Percentiles rank a stretch among this genome's conserved stretches.
Conservation (phyloP, 345 rosid species). For the Xanthoceras sorbifolium region DNA sequence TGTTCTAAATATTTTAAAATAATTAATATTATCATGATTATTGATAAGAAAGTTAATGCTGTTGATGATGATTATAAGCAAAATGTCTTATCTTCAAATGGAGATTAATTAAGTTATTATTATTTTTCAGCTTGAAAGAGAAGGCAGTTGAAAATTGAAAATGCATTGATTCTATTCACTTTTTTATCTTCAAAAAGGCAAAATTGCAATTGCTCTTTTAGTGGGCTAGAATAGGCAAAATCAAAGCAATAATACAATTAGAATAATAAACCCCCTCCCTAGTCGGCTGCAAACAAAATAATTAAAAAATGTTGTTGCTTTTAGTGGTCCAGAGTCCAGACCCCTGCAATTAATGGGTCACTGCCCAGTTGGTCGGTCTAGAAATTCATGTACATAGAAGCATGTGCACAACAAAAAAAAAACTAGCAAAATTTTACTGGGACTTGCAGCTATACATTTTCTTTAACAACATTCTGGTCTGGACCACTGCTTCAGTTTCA, state of each 20-base stretch:
- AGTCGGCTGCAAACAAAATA: not conserved
- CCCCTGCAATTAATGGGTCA: not conserved
- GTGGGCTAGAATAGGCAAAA: not conserved
- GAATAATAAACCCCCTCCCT: not conserved
- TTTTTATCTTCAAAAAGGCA: not conserved
- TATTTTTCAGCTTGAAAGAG: conserved; percentile 10
- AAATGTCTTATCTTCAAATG: not conserved
- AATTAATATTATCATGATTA: not conserved
- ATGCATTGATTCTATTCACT: not conserved
- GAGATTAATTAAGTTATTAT: not conserved
- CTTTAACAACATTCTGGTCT: not conserved
- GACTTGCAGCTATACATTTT: not conserved
- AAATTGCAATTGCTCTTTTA: not conserved
- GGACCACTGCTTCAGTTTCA: not conserved
- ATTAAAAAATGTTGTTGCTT: not conserved
- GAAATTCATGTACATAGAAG: not conserved
- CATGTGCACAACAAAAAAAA: conserved; percentile 10
- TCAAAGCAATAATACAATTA: not conserved
- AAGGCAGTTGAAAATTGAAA: conserved; percentile 5
- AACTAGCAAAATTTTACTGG: not conserved
- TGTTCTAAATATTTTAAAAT: not conserved
- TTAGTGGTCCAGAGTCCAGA: conserved; percentile 11
- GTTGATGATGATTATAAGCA: not conserved
- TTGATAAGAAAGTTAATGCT: not conserved
- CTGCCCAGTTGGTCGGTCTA: not conserved